Evolutionary conservation across 192 early-diverging fungal species (phyloP), one percentile per base, ranked within the genome.

Genomic region (Mortierella claussenii): DNA sequence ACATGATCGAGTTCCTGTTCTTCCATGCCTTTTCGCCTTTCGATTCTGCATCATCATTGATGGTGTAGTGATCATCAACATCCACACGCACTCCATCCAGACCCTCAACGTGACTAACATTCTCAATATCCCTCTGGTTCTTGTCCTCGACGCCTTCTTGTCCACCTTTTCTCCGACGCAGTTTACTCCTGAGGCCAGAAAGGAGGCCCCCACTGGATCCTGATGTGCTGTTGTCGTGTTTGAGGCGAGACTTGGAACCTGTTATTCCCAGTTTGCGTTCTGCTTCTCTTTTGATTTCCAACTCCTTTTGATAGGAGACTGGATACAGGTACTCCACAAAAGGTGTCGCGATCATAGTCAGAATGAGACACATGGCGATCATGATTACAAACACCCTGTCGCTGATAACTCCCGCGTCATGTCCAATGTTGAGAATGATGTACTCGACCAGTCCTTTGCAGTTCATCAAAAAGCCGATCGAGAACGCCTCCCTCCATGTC

Each of bases 401-500:
- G 37, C 89, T 90, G 52, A 97, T 89, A 10, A 96, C 93, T 6
- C 91, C 90, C 0, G 92, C 89, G 37, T 93, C 81, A 61, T 93
- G 84, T 15, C 95, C 95, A 55, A 97, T 88, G 76, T 97, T 97
- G 11, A 97, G 85, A 51, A 97, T 93, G 60, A 97, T 96, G n/a
- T 97, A 87, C 80, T 97, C 96, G 15, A 97, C 95, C 18, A 97
- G 82, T 21, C 95, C 95, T 75, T 96, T 96, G 69, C 92, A 93
- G 80, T 94, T 95, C 95, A 97, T 96, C 54, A 97, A 65, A 48
- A 94, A 81, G 0, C 96, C 96, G 46, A 96, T 86, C 0, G 93
- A 83, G 21, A 91, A 78, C 0, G 93, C 89, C 69, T 97, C 94
- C 49, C 92, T 87, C 89, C 88, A 92, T 18, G 83, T 86, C 63